Conservation (phyloP, 352 stramenopile species). For the Phytophthora nicotianae region DNA sequence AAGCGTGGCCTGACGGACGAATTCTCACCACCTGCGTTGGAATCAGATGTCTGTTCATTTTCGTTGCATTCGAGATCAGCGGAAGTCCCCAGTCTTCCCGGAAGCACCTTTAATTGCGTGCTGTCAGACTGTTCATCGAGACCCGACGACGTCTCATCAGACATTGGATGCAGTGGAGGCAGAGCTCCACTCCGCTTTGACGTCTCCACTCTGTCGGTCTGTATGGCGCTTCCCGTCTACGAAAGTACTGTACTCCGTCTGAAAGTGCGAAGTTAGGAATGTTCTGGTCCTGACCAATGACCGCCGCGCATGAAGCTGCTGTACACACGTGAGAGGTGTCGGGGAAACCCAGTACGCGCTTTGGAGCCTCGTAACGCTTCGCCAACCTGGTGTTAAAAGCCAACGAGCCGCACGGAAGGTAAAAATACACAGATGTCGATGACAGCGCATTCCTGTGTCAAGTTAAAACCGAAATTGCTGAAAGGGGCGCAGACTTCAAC, state of each 20-base stretch:
- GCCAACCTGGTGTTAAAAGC: conserved; percentile 13
- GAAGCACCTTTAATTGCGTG: not conserved
- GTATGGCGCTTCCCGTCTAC: conserved; percentile 10
- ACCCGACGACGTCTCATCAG: conserved; percentile 13
- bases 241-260: conserved; percentile 1
- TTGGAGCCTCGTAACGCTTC: conserved; percentile 9
- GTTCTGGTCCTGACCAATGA: conserved; percentile 8
- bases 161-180: conserved; percentile 31
- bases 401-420: conserved; percentile 2
- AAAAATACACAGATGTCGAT: conserved; percentile 22
- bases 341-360: conserved; percentile 3
- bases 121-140: conserved; percentile 8
- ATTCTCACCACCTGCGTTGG: conserved; percentile 1
- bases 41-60: conserved; percentile 6
- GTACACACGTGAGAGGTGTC: conserved; percentile 6
- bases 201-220: conserved; percentile 13
- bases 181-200: conserved; percentile 11
- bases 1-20: not conserved
- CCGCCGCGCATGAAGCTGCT: conserved; percentile 32
- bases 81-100: conserved; percentile 17
- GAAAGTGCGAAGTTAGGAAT: conserved; percentile 10
- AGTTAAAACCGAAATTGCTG: not conserved
- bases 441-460: not conserved
- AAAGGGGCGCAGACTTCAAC: conserved; percentile 16
- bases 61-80: not conserved